Conservation (phyloP, 495 filamentous ascomycete species). For the Penicillium simplicissimum region DNA sequence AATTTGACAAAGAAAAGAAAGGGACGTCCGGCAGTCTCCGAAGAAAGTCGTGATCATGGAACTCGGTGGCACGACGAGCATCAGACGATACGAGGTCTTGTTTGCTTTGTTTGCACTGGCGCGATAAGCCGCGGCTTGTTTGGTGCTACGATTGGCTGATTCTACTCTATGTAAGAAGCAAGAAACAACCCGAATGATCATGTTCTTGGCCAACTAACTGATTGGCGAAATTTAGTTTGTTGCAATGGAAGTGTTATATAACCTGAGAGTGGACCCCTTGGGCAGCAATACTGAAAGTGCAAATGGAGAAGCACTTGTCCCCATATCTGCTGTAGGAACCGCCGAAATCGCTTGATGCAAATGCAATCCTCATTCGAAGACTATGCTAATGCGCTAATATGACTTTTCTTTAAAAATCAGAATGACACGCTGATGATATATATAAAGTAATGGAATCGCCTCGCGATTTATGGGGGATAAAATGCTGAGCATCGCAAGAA, state of each 20-base stretch:
- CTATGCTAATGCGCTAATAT: constrained; percentile 5
- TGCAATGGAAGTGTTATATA: too few relatives aligned
- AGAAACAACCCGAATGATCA: neutral
- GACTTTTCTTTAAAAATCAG: neutral
- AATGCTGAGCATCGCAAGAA: neutral
- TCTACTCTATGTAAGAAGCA: neutral
- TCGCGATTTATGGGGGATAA: neutral
- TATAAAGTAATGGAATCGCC: neutral
- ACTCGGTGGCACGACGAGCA: constrained; percentile 15
- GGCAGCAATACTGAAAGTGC: too few relatives aligned
- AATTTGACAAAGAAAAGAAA: neutral
- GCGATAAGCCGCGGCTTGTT: constrained; percentile 16
- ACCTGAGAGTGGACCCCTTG: too few relatives aligned
- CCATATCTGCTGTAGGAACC: too few relatives aligned
- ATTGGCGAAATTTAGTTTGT: too few relatives aligned
- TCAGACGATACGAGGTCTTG: constrained; percentile 7
- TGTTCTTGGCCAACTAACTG: too few relatives aligned
- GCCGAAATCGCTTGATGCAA: neutral
- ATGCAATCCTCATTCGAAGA: constrained; percentile 6
- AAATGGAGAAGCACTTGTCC: too few relatives aligned
- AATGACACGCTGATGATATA: constrained; percentile 4
- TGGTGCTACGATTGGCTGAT: neutral
- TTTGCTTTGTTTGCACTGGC: constrained; percentile 34
- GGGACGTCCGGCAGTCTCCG: neutral
- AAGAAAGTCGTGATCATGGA: neutral